Base-by-base conservation (phyloP, 164 flowering plant species). In the Akebia trifoliata region DNA sequence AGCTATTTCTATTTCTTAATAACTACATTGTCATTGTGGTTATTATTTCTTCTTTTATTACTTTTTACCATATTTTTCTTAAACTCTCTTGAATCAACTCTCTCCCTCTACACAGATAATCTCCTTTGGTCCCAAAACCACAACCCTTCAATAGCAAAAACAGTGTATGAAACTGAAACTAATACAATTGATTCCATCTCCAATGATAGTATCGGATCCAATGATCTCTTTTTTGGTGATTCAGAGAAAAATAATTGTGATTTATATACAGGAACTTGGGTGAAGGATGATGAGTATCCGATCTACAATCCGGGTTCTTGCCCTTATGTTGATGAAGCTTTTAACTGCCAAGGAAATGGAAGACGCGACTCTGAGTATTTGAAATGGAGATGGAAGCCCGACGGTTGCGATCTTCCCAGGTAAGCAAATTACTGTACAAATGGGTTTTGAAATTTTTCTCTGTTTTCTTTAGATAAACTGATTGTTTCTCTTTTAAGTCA, bases 301-400 rank as follows among this genome's bases (percentile, higher is more conserved):
- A 50, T 84, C 36, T 91, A 91, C 53, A 4, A 59, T 38, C 78
- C 91, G 6, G 83, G 84, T 51, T 73, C 84, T 44, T 90, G 97
- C 60, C 96, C 97, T 21, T 87, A 73, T 63, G 88, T 91, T 2
- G 96, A 91, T 60, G 96, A 81, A 50, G 94, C 84, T 66, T 87
- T 67, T 73, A 76, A 72, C 54, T 91, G 97, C 59, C 84, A 79
- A 60, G 65, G 48, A 22, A 91, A 91, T 67, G 92, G 97, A 7
- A 75, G 96, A 62, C 59, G 43, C 2, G 97, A 91, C 48, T 67
- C 72, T 0, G 79, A 73, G 32, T 91, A 86, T 70, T 43, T 73
- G 54, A 78, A 78, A 22, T 91, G 97, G 97, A 66, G 94, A 21
- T 90, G 97, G 97, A 80, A 87, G 74, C 95, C 97, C 15, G 62